Evolutionary conservation across 23 red algal genomes (phyloP).

Genomic region (Chondrus crispus): DNA sequence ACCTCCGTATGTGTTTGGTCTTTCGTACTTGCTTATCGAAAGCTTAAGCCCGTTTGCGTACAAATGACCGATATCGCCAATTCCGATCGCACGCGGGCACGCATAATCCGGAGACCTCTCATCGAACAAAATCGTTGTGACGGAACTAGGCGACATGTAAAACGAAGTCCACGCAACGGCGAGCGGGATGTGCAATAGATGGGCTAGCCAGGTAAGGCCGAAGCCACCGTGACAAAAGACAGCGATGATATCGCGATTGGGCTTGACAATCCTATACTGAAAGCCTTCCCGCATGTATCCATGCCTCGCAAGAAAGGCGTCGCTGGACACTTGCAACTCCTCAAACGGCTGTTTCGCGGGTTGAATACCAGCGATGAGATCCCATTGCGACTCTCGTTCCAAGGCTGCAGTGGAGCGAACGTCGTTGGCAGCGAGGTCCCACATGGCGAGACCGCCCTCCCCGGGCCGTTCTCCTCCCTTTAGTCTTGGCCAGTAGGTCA

Average conservation of each 20-base stretch:
- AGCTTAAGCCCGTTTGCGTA: slow-evolving; percentile 57
- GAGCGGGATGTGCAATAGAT: slow-evolving; percentile 84
- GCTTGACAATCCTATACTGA: slow-evolving; percentile 55
- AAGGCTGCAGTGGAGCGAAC: slow-evolving; percentile 53
- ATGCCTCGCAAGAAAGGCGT: slow-evolving; percentile 87
- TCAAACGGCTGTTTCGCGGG: slow-evolving; percentile 35
- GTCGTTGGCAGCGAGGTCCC: slow-evolving; percentile 74
- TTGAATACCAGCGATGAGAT: neutral
- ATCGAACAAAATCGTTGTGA: slow-evolving; percentile 97
- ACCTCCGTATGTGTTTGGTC: slow-evolving; percentile 63
- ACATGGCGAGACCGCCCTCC: slow-evolving; percentile 80
- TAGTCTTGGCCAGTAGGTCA: slow-evolving; percentile 82
- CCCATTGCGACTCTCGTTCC: slow-evolving; percentile 17
- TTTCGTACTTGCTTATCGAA: slow-evolving; percentile 71
- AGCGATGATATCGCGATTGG: slow-evolving; percentile 61
- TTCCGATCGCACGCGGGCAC: slow-evolving; percentile 73
- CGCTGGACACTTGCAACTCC: slow-evolving; percentile 35
- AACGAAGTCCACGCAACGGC: slow-evolving; percentile 79
- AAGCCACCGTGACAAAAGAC: slow-evolving; percentile 99
- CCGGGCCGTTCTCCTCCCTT: slow-evolving; percentile 26
- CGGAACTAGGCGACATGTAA: slow-evolving; percentile 80
- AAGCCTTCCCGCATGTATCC: slow-evolving; percentile 78
- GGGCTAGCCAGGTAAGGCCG: slow-evolving; percentile 95
- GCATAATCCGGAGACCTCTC: slow-evolving; percentile 71
- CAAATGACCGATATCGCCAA: slow-evolving; percentile 83